Evolutionary conservation across 306 rosid genomes (phyloP), one percentile per base, ranked within the genome.

Genomic region (Cicer chorassanicum): DNA sequence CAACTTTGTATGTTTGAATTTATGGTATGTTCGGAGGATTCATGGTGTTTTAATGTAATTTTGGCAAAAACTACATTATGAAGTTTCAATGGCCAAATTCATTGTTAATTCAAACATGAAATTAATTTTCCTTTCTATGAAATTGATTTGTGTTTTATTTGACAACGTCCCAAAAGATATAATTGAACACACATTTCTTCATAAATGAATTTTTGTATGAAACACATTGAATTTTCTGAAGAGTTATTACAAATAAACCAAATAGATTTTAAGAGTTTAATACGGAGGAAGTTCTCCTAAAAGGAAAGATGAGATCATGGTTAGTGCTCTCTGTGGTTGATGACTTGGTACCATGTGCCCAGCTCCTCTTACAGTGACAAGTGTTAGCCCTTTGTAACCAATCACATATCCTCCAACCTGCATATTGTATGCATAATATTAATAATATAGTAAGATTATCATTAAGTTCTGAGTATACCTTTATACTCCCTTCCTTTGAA

Each of bases 371-470:
- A 89, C 73, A 1, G 86, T 89, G 13, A 81, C 4, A 21, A 89
- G 73, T 49, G 87, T 66, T 63, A 87, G 65, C 51, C 88, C 94
- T 62, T 80, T 73, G 83, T 89, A 89, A 76, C 82, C 87, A 55
- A 80, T 67, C 8, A 84, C 83, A 54, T 85, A 87, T 45, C 90
- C 94, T 87, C 94, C 94, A 68, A 89, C 84, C 91, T 89, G 78
- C 74, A 71, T 36, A 34, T 61, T 34, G 61, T 6, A 70, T 51
- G 8, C 11, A 40, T 7, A 36, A 4, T 29, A 29, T 5, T 29
- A 29, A 29, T 29, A 29, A 53, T 44, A 15, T 6, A 43, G 21
- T 8, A 76, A 41, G 6, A 46, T 39, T 21, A 63, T 16, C 19
- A 39, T 9, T 1, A 75, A 24, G 53, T 81, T 63, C 1, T 61